These are phyloP conservation scores for Baudoinia panamericana DNA, from an alignment of 495 filamentous ascomycete genomes.

Conservation along the genomic window DNA sequence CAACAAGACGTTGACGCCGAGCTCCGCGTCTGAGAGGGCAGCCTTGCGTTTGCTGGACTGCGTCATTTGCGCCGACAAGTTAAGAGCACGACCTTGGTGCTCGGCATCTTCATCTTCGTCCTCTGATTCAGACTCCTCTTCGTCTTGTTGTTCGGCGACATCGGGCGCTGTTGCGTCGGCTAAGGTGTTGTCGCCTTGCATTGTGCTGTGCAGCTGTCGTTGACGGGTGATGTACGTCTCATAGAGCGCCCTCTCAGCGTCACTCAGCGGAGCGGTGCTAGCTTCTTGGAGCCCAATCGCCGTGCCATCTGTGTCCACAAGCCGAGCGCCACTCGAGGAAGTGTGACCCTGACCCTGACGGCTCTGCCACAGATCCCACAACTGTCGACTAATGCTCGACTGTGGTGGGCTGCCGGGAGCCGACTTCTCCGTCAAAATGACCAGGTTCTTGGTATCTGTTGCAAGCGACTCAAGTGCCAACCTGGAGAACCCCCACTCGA, in stretches of 20 bases:
- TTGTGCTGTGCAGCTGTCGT: constrained; percentile 62
- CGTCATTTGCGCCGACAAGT: constrained; percentile 61
- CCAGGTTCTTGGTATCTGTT: constrained; percentile 59
- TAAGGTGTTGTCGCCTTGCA: constrained; percentile 51
- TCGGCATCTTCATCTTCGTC: constrained; percentile 75
- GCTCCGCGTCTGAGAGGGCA: constrained; percentile 59
- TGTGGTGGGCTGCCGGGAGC: background rate
- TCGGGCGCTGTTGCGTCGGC: constrained; percentile 58
- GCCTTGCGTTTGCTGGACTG: constrained; percentile 54
- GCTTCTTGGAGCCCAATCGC: constrained; percentile 46
- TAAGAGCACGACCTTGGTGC: constrained; percentile 82
- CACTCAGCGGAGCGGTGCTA: constrained; percentile 50
- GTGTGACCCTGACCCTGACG: background rate
- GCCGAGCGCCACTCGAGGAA: constrained; percentile 7
- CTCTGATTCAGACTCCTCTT: constrained; percentile 36
- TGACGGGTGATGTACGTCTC: constrained; percentile 82
- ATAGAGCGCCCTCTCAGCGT: constrained; percentile 63
- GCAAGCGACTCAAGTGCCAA: constrained; percentile 67
- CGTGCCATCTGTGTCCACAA: constrained; percentile 49
- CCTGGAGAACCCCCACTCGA: constrained; percentile 93
- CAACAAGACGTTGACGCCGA: constrained; percentile 84
- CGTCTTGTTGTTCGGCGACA: constrained; percentile 71
- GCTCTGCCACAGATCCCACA: constrained; percentile 28
- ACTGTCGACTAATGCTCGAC: constrained; percentile 23
- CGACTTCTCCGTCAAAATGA: constrained; percentile 62